phyloP scores from a whole-genome alignment of 1,284 basidiomycete species.

The Trametes polyzona region DNA sequence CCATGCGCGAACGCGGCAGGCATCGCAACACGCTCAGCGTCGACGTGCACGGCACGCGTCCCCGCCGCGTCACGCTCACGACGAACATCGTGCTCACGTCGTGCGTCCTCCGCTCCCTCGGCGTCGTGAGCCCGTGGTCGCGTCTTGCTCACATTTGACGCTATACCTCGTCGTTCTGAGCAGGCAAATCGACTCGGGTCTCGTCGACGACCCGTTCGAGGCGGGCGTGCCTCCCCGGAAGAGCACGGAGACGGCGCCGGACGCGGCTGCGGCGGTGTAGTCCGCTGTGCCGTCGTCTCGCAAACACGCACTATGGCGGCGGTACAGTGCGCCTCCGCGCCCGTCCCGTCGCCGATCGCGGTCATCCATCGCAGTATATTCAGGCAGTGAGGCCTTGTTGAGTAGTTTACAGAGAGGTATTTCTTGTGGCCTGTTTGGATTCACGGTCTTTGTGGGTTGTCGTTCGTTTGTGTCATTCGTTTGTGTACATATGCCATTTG shows the following conservation, averaged over 20 bases:
- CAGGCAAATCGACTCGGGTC: not conserved
- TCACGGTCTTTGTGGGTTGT: too few species aligned
- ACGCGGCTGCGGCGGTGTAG: not conserved
- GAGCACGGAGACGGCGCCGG: not conserved
- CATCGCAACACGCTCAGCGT: not conserved
- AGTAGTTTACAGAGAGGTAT: too few species aligned
- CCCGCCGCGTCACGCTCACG: constrained; percentile 14
- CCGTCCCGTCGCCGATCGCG: not conserved
- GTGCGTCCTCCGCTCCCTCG: not conserved
- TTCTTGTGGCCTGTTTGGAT: too few species aligned
- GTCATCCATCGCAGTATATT: constrained; percentile 13
- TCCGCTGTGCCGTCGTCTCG: too few species aligned
- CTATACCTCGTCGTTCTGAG: too few species aligned
- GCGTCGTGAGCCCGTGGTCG: not conserved
- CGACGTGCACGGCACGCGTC: not conserved
- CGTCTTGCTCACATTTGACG: not conserved
- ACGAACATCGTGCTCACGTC: constrained; percentile 19
- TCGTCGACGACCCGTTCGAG: not conserved
- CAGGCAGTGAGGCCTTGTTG: not conserved
- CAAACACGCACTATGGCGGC: too few species aligned
- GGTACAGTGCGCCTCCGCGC: too few species aligned
- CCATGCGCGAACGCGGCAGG: not conserved
- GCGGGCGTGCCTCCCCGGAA: not conserved
- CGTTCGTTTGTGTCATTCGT: too few species aligned
- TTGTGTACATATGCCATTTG: too few species aligned